Evolutionary conservation across 1,139 yeast species (phyloP), one percentile per base, ranked within the genome.

Genomic region (Yamadazyma aaseri): DNA sequence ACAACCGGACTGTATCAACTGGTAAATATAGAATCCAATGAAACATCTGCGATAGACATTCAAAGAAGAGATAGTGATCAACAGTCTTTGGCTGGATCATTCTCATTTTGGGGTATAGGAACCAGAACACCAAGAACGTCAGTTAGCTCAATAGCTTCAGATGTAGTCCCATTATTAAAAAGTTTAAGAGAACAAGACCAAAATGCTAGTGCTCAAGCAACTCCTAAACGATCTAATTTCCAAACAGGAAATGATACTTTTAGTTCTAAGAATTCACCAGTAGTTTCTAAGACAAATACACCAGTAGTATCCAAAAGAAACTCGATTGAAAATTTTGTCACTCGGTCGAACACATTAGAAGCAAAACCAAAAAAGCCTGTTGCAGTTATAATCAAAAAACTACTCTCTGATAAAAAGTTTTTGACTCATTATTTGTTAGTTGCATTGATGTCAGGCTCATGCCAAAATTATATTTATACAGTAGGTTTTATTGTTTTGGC

Each of bases 401-500:
- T 65, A 12, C 35, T 66, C 2, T 40, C 50, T 9, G 50, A 56
- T 38, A 57, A 45, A 31, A 40, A 49, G 2, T 69, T 63, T 36
- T 47, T 66, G 24, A 51, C 53, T 3, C 73, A 68, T 41, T 65
- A 55, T 36, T 33, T 58, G n/a, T 56, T 63, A 11, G 58, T 66
- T 11, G 53, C 71, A 3, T 45, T 69, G 14, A 43, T 58, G 14
- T 55, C 65, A 31, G 74, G 74, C 0, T 50, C 61, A 17, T 61
- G 71, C 21, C 75, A 68, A 44, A 66, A 62, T 56, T 70, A 70
- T 39, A 69, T 70, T 28, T 70, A 58, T 42, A 57, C 69, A 1
- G 65, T 70, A 6, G 76, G 76, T 1, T 70, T 67, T 39, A 56
- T 70, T 17, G 72, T 64, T 4, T 56, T 60, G 2, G 74, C 75